Evolutionary conservation across 108 stramenopile genomes (phyloP).

Genomic region (Cyclotella atomus): DNA sequence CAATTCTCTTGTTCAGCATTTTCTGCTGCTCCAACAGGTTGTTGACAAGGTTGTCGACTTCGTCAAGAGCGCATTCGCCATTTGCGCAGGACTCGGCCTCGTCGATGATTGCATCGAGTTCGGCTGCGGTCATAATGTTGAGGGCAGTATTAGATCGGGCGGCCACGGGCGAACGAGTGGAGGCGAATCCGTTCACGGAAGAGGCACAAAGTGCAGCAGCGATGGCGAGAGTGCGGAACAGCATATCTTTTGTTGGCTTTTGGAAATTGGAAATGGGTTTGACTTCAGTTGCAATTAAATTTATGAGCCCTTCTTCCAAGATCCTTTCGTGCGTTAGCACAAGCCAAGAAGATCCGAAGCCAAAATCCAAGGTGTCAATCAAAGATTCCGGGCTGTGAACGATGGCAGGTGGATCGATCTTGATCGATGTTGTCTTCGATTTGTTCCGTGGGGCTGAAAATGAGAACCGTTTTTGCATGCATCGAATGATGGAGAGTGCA

Average conservation of each 20-base stretch:
- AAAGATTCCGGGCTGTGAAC: no score
- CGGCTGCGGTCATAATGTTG: conserved; percentile 64
- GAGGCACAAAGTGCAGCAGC: conserved; percentile 37
- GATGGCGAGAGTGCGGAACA: conserved; percentile 47
- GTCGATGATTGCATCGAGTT: conserved; percentile 59
- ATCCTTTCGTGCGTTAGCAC: no score
- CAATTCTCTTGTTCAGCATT: conserved; percentile 54
- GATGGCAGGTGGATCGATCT: no score
- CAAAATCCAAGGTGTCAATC: no score
- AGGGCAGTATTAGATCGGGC: conserved; percentile 55
- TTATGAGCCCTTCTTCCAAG: no score
- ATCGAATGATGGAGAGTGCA: no score
- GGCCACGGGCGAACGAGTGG: conserved; percentile 17
- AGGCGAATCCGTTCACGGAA: conserved; percentile 30
- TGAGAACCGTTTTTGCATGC: no score
- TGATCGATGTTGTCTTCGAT: no score
- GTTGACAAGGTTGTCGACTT: conserved; percentile 66
- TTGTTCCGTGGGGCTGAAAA: no score
- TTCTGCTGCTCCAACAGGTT: conserved; percentile 65
- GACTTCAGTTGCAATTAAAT: no score
- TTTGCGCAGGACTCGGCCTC: conserved; percentile 61
- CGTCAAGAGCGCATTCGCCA: conserved; percentile 77
- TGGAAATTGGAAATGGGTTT: no score
- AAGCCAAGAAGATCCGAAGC: no score
- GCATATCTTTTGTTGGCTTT: conserved; percentile 18